These are phyloP conservation scores for Lathyrus oleraceus DNA, from an alignment of 306 rosid genomes.

Conservation along the genomic window DNA sequence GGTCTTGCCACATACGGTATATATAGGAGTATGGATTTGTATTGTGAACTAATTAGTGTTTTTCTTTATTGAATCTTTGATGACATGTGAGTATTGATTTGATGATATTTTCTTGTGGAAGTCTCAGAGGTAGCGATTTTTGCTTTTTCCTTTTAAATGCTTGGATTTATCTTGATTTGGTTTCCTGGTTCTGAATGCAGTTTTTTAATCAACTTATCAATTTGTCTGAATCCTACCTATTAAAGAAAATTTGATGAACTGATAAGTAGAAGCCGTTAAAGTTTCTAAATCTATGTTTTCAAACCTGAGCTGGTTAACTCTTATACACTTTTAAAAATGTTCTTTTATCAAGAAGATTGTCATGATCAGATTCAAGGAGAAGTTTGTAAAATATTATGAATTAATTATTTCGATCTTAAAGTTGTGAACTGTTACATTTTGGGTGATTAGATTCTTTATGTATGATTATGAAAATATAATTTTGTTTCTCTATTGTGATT, in stretches of 20 bases:
- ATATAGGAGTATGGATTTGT: constrained; percentile 2
- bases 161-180: constrained; percentile 5
- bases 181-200: constrained; percentile 8
- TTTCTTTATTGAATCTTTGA: too few species aligned
- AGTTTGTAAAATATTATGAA: background rate
- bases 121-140: background rate
- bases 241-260: background rate
- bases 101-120: constrained; percentile 19
- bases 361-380: background rate
- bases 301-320: background rate
- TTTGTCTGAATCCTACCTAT: background rate
- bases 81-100: constrained; percentile 4
- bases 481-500: background rate
- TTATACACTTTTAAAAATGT: background rate
- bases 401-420: background rate
- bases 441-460: background rate
- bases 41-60: background rate
- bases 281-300: constrained; percentile 8
- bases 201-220: background rate
- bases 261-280: constrained; percentile 8
- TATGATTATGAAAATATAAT: background rate
- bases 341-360: background rate
- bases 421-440: background rate
- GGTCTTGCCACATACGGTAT: constrained; percentile 11
- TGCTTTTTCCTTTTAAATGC: background rate